These are phyloP conservation scores for Stylonectria norvegica DNA, from an alignment of 2,329 filamentous ascomycete genomes.

Conservation along the genomic window DNA sequence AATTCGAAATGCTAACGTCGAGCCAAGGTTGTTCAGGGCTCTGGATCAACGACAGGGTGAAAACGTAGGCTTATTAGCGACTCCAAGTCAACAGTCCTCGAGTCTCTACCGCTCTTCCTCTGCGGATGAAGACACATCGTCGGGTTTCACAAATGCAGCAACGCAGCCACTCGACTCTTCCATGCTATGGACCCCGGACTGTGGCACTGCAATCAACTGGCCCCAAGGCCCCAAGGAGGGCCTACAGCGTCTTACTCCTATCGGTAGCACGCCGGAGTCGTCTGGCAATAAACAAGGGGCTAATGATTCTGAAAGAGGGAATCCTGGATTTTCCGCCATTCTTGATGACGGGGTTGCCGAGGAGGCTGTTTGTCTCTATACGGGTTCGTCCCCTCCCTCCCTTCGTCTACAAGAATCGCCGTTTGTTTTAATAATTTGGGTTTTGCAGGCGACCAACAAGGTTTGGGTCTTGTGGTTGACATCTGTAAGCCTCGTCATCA, in stretches of 20 bases:
- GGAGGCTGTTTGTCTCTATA: neutral
- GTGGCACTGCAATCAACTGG: neutral
- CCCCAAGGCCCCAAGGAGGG: neutral
- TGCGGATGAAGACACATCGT: neutral
- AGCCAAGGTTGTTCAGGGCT: neutral
- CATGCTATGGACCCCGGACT: neutral
- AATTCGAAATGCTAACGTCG: constrained; percentile 5
- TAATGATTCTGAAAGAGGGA: neutral
- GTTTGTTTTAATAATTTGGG: neutral
- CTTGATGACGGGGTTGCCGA: neutral
- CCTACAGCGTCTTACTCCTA: neutral
- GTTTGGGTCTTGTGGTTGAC: constrained; percentile 7
- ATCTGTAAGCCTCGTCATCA: constrained; percentile 3
- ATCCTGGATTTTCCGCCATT: neutral
- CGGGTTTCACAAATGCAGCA: neutral
- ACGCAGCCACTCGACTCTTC: neutral
- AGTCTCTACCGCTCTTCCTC: neutral
- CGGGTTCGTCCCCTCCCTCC: neutral
- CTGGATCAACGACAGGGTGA: neutral
- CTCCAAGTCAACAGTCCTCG: neutral
- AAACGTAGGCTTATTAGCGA: neutral
- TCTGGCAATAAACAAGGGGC: neutral
- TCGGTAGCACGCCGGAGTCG: neutral
- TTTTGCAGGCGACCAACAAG: constrained; percentile 6
- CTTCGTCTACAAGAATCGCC: neutral